Percentiles rank a stretch among this genome's conserved stretches.
Conservation (phyloP, 2,329 filamentous ascomycete species). For the Phialophora tarda region DNA sequence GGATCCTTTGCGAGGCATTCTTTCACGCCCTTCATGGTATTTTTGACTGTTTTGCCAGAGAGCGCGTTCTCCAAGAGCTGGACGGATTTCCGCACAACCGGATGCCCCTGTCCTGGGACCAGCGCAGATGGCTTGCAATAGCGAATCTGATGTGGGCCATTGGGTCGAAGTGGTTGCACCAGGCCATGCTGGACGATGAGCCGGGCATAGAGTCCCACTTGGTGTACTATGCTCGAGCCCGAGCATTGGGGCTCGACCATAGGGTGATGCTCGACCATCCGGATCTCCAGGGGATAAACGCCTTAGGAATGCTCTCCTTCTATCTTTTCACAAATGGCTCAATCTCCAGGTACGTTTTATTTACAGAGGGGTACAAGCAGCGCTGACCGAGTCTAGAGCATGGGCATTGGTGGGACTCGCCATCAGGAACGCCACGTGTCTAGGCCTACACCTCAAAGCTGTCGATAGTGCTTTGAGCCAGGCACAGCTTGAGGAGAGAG, state of each 20-base stretch:
- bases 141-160: slow-evolving; percentile 19
- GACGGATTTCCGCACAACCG: neutral
- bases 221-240: slow-evolving; percentile 9
- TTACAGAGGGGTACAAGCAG: neutral
- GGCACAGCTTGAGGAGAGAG: slow-evolving; percentile 29
- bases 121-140: slow-evolving; percentile 31
- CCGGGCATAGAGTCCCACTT: neutral
- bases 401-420: slow-evolving; percentile 41
- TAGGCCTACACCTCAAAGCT: slow-evolving; percentile 40
- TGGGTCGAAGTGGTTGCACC: slow-evolving; percentile 7
- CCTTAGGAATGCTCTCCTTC: slow-evolving; percentile 33
- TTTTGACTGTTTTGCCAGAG: slow-evolving; percentile 27
- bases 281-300: slow-evolving; percentile 39
- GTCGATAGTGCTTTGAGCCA: slow-evolving; percentile 27
- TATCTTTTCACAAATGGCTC: slow-evolving; percentile 37
- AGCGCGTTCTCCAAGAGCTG: slow-evolving; percentile 27
- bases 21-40: slow-evolving; percentile 33
- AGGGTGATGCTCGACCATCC: slow-evolving; percentile 38
- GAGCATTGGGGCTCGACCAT: slow-evolving; percentile 13
- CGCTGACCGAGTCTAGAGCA: slow-evolving; percentile 31
- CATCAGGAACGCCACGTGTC: slow-evolving; percentile 39
- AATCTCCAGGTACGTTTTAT: slow-evolving; percentile 38
- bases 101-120: slow-evolving; percentile 26
- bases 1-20: slow-evolving; percentile 32
- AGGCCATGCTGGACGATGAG: slow-evolving; percentile 28